A percentile compares a stretch with the other conserved stretches of the same genome.
These are phyloP conservation scores for Saccharum officinarum DNA, from an alignment of 176 grass and related monocot genomes.

Conservation along the genomic window DNA sequence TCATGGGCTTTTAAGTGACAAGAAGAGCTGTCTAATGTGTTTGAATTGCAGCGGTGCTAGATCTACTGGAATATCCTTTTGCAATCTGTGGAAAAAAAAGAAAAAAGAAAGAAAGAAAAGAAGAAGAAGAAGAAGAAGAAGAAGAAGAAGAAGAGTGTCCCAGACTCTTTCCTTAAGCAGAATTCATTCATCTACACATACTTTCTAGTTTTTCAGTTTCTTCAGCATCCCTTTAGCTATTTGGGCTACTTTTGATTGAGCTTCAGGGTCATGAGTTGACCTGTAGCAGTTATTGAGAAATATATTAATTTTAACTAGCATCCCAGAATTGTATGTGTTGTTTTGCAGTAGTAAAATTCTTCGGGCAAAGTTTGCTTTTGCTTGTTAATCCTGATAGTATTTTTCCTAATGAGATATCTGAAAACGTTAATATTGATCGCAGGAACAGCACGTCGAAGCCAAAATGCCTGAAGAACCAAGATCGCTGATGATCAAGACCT, in stretches of 20 bases:
- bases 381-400: background rate
- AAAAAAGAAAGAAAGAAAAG: no score
- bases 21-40: background rate
- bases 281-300: background rate
- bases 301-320: background rate
- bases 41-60: background rate
- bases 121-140: no score
- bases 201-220: background rate
- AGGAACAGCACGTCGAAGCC: conserved; percentile 58
- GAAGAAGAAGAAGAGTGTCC: no score
- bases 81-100: background rate
- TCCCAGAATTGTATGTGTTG: background rate
- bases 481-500: conserved; percentile 28
- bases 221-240: background rate
- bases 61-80: background rate
- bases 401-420: background rate
- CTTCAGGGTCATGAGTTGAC: background rate
- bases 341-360: background rate
- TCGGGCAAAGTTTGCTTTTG: background rate
- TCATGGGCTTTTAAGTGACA: background rate
- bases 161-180: background rate
- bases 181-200: background rate
- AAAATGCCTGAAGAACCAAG: conserved; percentile 52
- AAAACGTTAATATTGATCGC: background rate
- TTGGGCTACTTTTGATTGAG: background rate